Conservation (phyloP, 768 basidiomycete species). For the Psilocybe sp. region DNA sequence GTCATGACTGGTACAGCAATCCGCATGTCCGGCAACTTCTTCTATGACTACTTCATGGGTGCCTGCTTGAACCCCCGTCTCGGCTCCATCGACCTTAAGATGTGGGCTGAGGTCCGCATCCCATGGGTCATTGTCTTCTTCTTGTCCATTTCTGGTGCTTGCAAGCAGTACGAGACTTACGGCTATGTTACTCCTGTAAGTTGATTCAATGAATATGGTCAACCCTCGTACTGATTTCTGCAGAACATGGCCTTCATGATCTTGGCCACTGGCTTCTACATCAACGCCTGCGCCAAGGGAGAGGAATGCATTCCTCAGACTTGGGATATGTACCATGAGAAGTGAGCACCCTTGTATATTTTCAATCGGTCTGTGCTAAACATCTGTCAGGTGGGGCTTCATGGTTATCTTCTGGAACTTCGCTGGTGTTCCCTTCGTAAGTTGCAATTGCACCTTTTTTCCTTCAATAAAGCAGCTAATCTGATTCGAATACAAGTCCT, state of each 20-base stretch:
- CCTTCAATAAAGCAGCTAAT: not conserved
- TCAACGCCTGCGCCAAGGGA: conserved; percentile 94
- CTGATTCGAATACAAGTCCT: conserved; percentile 53
- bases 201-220: conserved; percentile 8
- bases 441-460: conserved; percentile 31
- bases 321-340: conserved; percentile 99
- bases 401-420: conserved; percentile 99
- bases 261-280: conserved; percentile 91
- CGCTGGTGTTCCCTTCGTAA: conserved; percentile 87
- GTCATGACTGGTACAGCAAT: conserved; percentile 77
- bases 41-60: conserved; percentile 98
- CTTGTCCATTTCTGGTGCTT: conserved; percentile 85
- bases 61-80: conserved; percentile 91
- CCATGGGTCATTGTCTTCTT: conserved; percentile 97
- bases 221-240: not conserved
- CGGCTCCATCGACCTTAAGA: conserved; percentile 90
- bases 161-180: conserved; percentile 91
- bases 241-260: conserved; percentile 98
- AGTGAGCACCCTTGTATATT: conserved; percentile 40
- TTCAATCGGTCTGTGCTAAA: conserved; percentile 3
- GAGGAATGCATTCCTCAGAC: conserved; percentile 96
- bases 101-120: conserved; percentile 97
- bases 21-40: conserved; percentile 91
- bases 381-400: conserved; percentile 72
- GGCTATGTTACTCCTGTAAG: conserved; percentile 90